Percentiles rank a stretch among this genome's conserved stretches.
Conservation (phyloP, 768 basidiomycete genomes). For the Wakefieldia striispora region DNA sequence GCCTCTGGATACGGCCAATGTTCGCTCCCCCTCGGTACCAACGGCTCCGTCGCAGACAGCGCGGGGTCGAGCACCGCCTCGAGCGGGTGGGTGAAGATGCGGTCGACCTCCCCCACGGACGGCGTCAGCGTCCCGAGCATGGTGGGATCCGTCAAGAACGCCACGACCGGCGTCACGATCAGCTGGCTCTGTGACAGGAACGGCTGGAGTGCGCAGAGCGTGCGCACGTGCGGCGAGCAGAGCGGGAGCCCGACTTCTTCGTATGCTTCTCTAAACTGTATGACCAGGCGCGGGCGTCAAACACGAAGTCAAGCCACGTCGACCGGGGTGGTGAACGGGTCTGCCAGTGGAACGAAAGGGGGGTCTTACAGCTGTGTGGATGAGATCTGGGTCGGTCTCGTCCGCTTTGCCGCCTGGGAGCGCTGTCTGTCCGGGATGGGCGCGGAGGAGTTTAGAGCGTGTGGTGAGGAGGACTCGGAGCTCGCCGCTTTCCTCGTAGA, state of each 20-base stretch:
- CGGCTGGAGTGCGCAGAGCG: constrained; percentile 61
- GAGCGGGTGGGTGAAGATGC: constrained; percentile 79
- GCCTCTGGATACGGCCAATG: constrained; percentile 81
- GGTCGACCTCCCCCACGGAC: constrained; percentile 66
- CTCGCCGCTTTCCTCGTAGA: constrained; percentile 68
- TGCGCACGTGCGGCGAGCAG: constrained; percentile 52
- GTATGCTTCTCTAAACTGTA: constrained; percentile 75
- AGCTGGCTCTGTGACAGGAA: constrained; percentile 65
- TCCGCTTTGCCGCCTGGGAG: constrained; percentile 82
- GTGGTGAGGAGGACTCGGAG: constrained; percentile 84
- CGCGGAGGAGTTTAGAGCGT: constrained; percentile 69
- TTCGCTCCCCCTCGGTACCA: constrained; percentile 60
- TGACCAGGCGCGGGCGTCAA: too few species aligned
- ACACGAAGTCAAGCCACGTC: background rate
- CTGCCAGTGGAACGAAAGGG: background rate
- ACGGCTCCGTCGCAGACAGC: constrained; percentile 37
- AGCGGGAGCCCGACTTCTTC: constrained; percentile 81
- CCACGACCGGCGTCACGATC: constrained; percentile 78
- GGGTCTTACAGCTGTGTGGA: constrained; percentile 70
- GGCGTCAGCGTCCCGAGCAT: constrained; percentile 54
- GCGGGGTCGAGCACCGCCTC: constrained; percentile 66
- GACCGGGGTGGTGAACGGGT: background rate
- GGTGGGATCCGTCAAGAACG: constrained; percentile 53
- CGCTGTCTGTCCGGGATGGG: constrained; percentile 81
- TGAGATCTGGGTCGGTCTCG: constrained; percentile 55